Evolutionary conservation across 352 stramenopile genomes (phyloP), one percentile per base, ranked within the genome.

Genomic region (Phytopythium oedochilum): DNA sequence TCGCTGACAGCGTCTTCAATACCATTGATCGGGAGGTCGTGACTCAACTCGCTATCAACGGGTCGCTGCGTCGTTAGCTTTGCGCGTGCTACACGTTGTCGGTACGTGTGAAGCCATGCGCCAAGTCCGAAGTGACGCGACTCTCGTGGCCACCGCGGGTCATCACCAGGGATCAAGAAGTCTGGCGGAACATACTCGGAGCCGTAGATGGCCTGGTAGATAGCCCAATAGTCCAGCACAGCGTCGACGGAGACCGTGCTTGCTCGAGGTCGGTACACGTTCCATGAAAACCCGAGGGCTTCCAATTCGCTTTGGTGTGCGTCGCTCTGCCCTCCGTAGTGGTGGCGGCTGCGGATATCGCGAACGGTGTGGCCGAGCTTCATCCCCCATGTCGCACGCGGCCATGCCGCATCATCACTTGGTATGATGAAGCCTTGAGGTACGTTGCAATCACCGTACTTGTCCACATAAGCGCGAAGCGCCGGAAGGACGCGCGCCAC

Each of bases 211-310:
- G 85, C 57, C 63, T 91, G 88, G 71, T 91, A 98, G 15, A 97
- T 60, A 22, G 65, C 52, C 12, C 88, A 55, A 44, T 79, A 86
- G 17, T 75, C 66, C 28, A 81, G 64, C 23, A 86, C 77, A 35
- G 85, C 66, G 8, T 87, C 73, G 23, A 64, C 80, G 22, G 66
- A 59, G 25, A 66, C 70, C 5, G 68, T 69, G 14, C 69, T 79
- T 49, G 85, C 67, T 20, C 20, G 18, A 7, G 23, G 31, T 14
- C 35, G 31, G 43, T 83, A 73, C n/a, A 87, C 68, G n/a, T 77
- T 83, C 91, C 94, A 98, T 26, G 91, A 71, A 64, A 98, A 98
- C 11, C 92, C 94, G 20, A 98, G 66, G 17, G 83, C 69, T 38
- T 96, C 79, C 25, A 98, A 68, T 22, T 88, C 68, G 3, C 94